phyloP scores from a whole-genome alignment of 2,329 filamentous ascomycete genomes.

The Colletotrichum filicis region DNA sequence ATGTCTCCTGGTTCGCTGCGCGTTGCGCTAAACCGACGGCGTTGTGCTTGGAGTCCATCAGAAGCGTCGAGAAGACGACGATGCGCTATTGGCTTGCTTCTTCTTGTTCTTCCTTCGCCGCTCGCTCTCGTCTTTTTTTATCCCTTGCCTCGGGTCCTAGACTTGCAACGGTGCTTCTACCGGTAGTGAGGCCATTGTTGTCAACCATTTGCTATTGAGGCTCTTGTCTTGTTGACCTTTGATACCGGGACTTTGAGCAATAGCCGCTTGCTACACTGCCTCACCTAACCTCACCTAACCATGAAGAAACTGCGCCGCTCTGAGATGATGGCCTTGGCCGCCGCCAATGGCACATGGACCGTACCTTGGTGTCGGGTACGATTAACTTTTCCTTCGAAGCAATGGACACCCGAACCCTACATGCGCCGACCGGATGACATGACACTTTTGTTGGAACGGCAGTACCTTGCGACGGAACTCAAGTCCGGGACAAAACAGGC shows the following conservation, averaged over 20 bases:
- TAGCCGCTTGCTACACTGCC: not conserved
- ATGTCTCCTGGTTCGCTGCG: not conserved
- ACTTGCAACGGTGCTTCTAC: not conserved
- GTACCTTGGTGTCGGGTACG: slow-evolving; percentile 4
- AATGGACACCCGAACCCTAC: slow-evolving; percentile 12
- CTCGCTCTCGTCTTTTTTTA: not conserved
- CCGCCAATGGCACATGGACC: not conserved
- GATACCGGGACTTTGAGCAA: not conserved
- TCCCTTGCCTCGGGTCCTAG: not conserved
- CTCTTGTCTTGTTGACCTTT: not conserved
- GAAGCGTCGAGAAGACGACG: slow-evolving; percentile 31
- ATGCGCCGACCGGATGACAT: slow-evolving; percentile 25
- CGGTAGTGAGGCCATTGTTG: not conserved
- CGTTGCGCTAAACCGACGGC: slow-evolving; percentile 8
- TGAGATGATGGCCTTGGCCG: not conserved
- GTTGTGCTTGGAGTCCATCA: slow-evolving; percentile 7
- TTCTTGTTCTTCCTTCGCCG: not conserved
- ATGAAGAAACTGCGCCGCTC: not conserved
- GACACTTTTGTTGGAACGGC: slow-evolving; percentile 9
- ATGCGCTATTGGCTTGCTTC: not conserved
- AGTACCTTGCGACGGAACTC: slow-evolving; percentile 13
- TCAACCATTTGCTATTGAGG: not conserved
- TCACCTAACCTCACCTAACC: no score
- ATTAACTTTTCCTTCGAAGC: not conserved
- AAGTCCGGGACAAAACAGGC: not conserved